Evolutionary conservation across 495 filamentous ascomycete genomes (phyloP), one percentile per base, ranked within the genome.

Genomic region (Penicillium mononematosum): DNA sequence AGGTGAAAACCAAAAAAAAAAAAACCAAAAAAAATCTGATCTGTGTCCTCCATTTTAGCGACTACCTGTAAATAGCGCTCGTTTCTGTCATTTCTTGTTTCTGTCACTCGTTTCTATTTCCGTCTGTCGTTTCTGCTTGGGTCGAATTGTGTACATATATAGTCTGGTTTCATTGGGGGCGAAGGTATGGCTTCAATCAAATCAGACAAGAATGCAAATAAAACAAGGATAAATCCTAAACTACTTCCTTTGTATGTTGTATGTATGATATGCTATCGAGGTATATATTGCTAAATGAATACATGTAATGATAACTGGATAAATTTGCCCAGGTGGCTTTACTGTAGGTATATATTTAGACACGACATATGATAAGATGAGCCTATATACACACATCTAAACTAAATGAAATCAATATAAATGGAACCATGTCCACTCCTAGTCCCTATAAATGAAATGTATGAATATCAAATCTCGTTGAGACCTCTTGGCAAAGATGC

Each of bases 401-500:
- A 38, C 5, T 8, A 38, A 38, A 38, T 6, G 6, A n/a, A 38
- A 32, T 32, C 31, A 10, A 38, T 38, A 8, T n/a, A n/a, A 38
- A 38, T n/a, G 6, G 27, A 29, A 9, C 27, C 27, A 29, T 9
- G 5, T 29, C 27, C 27, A 27, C 2, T 29, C 7, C 27, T 8
- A 8, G 27, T 25, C 24, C 24, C 24, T 25, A 25, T 1, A 25
- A 1, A 25, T 25, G 24, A 25, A 5, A 25, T 5, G 24, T 25
- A 29, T 29, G 27, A 7, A n/a, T 38, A 7, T n/a, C 34, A n/a
- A n/a, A 38, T n/a, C 36, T 38, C 46, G 12, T 32, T 39, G 9
- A 9, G 11, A 31, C 8, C 11, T 42, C 51, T 53, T 53, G 50
- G 50, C 50, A 32, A 1, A 7, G 20, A n/a, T 64, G 62, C 65